Conservation (phyloP, 331 rosid species). For the Spiraea crenata region DNA sequence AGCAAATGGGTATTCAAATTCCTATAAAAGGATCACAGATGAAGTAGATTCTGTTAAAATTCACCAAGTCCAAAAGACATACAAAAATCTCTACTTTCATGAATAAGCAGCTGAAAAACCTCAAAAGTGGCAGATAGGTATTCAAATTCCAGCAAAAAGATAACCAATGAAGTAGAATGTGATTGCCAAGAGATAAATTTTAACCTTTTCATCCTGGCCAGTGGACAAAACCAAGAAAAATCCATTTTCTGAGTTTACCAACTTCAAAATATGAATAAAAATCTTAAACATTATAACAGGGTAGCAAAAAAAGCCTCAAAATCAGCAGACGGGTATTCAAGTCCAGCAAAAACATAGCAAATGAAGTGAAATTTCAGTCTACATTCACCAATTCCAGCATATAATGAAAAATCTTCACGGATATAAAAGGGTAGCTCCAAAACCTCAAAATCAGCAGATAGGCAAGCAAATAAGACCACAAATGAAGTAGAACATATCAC, state of each 20-base stretch:
- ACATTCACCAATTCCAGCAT: neutral
- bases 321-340: too few species aligned
- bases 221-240: neutral
- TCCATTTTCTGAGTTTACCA: neutral
- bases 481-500: neutral
- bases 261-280: neutral
- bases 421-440: neutral
- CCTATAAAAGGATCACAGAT: too few species aligned
- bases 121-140: neutral
- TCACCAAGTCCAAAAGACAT: neutral
- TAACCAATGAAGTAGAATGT: neutral
- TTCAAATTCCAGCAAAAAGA: neutral
- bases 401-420: neutral
- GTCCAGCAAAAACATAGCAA: too few species aligned
- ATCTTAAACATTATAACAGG: neutral
- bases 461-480: neutral
- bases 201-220: constrained; percentile 41
- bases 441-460: neutral
- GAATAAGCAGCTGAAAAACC: neutral
- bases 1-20: too few species aligned
- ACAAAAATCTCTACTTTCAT: too few species aligned
- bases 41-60: too few species aligned
- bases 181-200: constrained; percentile 12
- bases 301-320: neutral
- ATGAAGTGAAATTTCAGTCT: too few species aligned